Conservation (phyloP, 306 rosid species). For the Sechiopsis laciniata region DNA sequence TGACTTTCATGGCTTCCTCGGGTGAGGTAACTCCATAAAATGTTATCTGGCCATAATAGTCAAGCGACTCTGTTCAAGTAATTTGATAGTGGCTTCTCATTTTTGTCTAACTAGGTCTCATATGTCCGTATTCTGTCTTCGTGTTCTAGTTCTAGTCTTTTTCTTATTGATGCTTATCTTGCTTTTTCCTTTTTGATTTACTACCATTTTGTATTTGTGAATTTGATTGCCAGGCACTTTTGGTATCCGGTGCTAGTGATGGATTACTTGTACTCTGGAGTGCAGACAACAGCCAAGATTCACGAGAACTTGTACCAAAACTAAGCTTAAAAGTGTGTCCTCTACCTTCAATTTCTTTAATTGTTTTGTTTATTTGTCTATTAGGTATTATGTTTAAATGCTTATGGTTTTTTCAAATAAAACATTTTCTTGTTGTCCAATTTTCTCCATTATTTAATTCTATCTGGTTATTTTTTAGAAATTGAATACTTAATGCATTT, state of each 20-base stretch:
- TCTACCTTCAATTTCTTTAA: constrained; percentile 24
- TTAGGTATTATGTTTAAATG: background rate
- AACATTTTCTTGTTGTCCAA: background rate
- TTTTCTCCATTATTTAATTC: background rate
- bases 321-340: constrained; percentile 72
- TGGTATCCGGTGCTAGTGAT: constrained; percentile 94
- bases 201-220: constrained; percentile 20
- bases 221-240: constrained; percentile 62
- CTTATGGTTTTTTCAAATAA: background rate
- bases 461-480: constrained; percentile 10
- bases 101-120: background rate
- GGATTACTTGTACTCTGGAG: constrained; percentile 94
- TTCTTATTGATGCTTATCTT: constrained; percentile 9
- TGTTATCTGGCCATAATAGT: constrained; percentile 19
- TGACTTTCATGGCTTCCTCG: constrained; percentile 86
- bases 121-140: background rate
- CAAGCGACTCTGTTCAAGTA: background rate
- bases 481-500: constrained; percentile 20
- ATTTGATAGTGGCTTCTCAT: constrained; percentile 12
- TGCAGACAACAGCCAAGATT: constrained; percentile 92
- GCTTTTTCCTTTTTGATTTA: background rate
- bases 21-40: constrained; percentile 71
- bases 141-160: background rate
- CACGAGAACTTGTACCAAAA: constrained; percentile 96
- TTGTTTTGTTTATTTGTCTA: background rate